Base-by-base conservation (phyloP, 805 yeast species). In the Saccharomycopsis sp. region DNA sequence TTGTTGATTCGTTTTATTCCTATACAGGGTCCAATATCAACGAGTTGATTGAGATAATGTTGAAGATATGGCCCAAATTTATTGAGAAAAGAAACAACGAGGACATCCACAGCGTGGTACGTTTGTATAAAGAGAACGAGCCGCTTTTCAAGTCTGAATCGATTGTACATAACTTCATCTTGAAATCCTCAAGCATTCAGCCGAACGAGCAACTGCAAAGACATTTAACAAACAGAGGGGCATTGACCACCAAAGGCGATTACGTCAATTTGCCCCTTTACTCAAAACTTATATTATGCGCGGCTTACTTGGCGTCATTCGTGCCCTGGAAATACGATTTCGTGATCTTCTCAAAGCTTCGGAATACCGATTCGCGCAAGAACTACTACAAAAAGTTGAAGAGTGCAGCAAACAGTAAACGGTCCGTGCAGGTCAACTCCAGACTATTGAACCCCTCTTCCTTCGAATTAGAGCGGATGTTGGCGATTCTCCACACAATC, bases 231-330 rank as follows among this genome's bases (percentile, higher is more conserved):
- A 5, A 29, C 12, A 29, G 9, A 29, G 37, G 37, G n/a, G 44
- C 44, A 37, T 12, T 12, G 44, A 37, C 44, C 18, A 44, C 4
- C 7, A 23, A 37, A 5, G 12, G 23, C 23, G 51, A 65, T 18
- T 65, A 69, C 15, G 64, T 66, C 21, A 78, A 75, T 61, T 65
- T 77, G 44, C 75, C 79, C 0, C 63, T 65, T 16, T 73, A 72
- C 56, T 72, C 79, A 12, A 76, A 77, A 61, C 75, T 67, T 59
- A 67, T 77, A 15, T 64, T 77, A 29, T 67, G 77, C 51, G 78
- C 79, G 2, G 71, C 78, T 1, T 77, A 75, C 59, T 66, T 77
- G 54, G 79, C 80, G 2, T 75, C 80, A 2, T 73, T 68, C 57
- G 69, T 71, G 21, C 73, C 71, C 18, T 76, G 73, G 15, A 73